Percentiles rank a stretch among this genome's conserved stretches.
Evolutionary conservation across 2,329 filamentous ascomycete genomes (phyloP).

Genomic region (Penicillium decumbens): DNA sequence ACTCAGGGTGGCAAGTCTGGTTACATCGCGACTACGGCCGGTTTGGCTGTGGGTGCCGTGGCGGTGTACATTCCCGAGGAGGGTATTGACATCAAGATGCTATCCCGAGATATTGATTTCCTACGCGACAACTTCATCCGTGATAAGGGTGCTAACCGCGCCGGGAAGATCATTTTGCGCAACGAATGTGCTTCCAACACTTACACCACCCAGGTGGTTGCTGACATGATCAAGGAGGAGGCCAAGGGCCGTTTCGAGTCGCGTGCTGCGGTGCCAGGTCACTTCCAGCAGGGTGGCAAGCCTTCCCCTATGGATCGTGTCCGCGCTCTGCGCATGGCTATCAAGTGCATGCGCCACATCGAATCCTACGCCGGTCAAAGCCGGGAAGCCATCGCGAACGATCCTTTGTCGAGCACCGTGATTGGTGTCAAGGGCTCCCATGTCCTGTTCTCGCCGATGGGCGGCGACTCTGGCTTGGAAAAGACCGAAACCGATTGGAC

Average conservation of each 20-base stretch:
- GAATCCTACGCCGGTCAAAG: conserved; percentile 68
- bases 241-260: conserved; percentile 88
- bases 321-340: conserved; percentile 82
- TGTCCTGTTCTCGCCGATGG: conserved; percentile 81
- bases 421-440: conserved; percentile 90
- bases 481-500: conserved; percentile 86
- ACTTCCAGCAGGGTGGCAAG: conserved; percentile 89
- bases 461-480: conserved; percentile 61
- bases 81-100: conserved; percentile 88
- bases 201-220: conserved; percentile 88
- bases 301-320: conserved; percentile 96
- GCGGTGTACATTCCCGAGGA: conserved; percentile 97
- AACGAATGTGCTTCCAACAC: conserved; percentile 91
- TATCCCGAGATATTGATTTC: conserved; percentile 83
- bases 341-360: conserved; percentile 89
- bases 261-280: conserved; percentile 83
- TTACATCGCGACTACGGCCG: conserved; percentile 86
- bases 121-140: conserved; percentile 78
- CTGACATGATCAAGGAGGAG: conserved; percentile 92
- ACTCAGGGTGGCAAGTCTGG: conserved; percentile 93
- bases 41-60: conserved; percentile 82
- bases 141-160: conserved; percentile 82
- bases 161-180: conserved; percentile 90
- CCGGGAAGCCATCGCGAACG: conserved; percentile 63
- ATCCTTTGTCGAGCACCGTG: conserved; percentile 69